Evolutionary conservation across 1,139 yeast species (phyloP), one percentile per base, ranked within the genome.

Genomic region (Kazachstania sp.): DNA sequence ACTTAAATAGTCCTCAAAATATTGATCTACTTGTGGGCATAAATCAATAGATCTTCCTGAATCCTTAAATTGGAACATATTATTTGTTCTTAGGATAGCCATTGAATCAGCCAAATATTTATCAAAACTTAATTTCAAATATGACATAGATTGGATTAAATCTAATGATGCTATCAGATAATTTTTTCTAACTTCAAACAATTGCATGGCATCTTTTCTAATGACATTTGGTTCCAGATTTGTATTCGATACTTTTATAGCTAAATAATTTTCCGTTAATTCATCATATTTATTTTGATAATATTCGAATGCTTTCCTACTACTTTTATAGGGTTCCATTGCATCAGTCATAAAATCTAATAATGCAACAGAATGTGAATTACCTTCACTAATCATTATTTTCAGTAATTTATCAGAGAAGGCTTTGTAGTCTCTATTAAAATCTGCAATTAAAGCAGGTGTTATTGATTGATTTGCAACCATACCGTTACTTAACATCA

Each of bases 121-220:
- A 54, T 86, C 88, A 19, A 87, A 60, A n/a, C 68, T 65, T 45
- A 72, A 69, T 37, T 79, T 78, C 45, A 86, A 65, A 12, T 70
- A 67, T 12, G 83, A 72, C 5, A 81, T 65, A 34, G 75, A 75
- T 19, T 77, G 70, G 47, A 83, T 76, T 39, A 86, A 67, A 43
- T 83, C 87, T 50, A 90, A 70, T 0, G 90, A 77, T 0, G 79
- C 72, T 49, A 77, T 78, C n/a, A 86, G 67, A 62, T 90, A 90
- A 23, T 79, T 79, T 54, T 79, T 80, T 43, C 90, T 70, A 4
- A 53, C 45, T 43, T 54, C 56, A 45, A 48, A 54, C 39, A 90
- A 68, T 54, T 86, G 95, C 49, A 77, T 72, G 0, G 95, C 92
- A 63, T 87, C 95, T 37, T 49, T 51, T 34, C 49, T 44, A 8